Conservation (phyloP, 2,329 filamentous ascomycete genomes). For the Aspergillus thermomutatus region DNA sequence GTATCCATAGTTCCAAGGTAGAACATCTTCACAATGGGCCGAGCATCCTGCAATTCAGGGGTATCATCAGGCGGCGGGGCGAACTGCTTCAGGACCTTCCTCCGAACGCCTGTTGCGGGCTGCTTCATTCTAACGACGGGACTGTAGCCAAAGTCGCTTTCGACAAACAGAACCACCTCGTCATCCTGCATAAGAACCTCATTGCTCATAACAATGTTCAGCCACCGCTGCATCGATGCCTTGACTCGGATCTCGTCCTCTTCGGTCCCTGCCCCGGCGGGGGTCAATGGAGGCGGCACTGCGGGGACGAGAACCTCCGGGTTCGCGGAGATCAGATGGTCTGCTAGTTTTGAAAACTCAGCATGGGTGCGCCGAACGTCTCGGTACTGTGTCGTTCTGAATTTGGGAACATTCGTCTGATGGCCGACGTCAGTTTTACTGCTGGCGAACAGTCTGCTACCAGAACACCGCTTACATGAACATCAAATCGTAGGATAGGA, state of each 20-base stretch:
- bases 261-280: conserved; percentile 90
- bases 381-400: conserved; percentile 95
- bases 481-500: conserved; percentile 89
- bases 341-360: conserved; percentile 93
- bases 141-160: conserved; percentile 97
- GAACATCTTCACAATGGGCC: conserved; percentile 90
- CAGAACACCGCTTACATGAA: conserved; percentile 66
- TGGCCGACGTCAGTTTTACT: conserved; percentile 2
- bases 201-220: conserved; percentile 89
- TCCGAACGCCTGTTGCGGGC: conserved; percentile 88
- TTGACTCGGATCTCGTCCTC: conserved; percentile 92
- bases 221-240: conserved; percentile 84
- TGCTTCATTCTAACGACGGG: conserved; percentile 94
- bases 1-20: conserved; percentile 94
- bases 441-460: background rate
- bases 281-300: conserved; percentile 89
- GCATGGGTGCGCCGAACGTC: conserved; percentile 94
- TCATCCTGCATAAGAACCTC: conserved; percentile 92
- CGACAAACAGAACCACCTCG: conserved; percentile 97
- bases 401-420: conserved; percentile 97
- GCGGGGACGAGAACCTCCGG: conserved; percentile 92
- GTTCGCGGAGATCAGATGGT: conserved; percentile 95
- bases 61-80: conserved; percentile 96
- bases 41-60: conserved; percentile 83
- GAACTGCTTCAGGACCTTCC: conserved; percentile 97